Evolutionary conservation across 208 protist genomes (phyloP), one percentile per base, ranked within the genome.

Genomic region (Lotmaria passim): DNA sequence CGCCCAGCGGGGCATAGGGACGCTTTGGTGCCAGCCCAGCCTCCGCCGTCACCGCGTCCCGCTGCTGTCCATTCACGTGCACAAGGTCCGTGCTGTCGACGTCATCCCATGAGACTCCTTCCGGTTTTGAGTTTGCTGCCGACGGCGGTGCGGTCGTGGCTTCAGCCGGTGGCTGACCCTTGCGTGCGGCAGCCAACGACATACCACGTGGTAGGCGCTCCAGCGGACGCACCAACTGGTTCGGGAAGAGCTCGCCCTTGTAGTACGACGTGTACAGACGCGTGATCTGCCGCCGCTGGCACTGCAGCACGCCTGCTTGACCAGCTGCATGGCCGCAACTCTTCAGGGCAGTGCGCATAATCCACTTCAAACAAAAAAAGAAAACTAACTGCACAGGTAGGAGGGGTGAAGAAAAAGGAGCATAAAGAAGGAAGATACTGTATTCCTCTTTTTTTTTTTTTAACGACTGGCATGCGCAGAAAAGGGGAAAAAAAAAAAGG

Each of bases 201-300:
- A 84, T 66, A 11, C 83, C 85, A 15, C 46, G 59, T 4, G 92
- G 87, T 38, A 92, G 69, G 5, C 85, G 83, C 65, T 83, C 67
- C 38, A 71, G 69, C 19, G 69, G 86, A 10, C 71, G 82, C 48
- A 93, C 87, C 7, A 96, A 66, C 59, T 96, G 92, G 51, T 71
- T 90, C 0, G 92, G 92, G 34, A 84, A 95, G 6, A 93, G 74
- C 28, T 86, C 70, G 1, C 87, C 89, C 8, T 81, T 65, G 73
- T 87, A 96, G 70, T 85, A 96, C 19, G 89, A 95, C 12, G 92
- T 95, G 77, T 96, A 96, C 23, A 96, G 75, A 15, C 91, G 82
- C 23, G 89, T 96, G 30, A 93, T 74, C 75, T 57, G 68, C 1
- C 89, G 84, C 10, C 75, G 66, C 55, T 84, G 83, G 64, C 82